Evolutionary conservation across 202 grass and related monocot genomes (phyloP), one percentile per base, ranked within the genome.

Genomic region (Schoenoplectus triqueter): DNA sequence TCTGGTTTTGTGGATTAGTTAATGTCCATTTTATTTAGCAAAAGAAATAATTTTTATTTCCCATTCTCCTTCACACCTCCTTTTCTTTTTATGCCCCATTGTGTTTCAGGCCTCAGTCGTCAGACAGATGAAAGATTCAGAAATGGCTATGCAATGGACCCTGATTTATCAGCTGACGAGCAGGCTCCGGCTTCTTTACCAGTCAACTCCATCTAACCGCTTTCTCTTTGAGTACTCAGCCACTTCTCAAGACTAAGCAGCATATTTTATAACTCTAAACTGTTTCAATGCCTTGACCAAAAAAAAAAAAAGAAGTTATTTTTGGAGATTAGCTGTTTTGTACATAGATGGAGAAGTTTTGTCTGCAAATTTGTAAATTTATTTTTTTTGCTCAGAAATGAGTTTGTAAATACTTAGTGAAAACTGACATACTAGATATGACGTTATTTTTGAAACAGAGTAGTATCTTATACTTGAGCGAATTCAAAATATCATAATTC

Each of bases 101-200:
- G 0, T 78, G 87, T 73, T 92, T 61, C 88, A 99, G 96, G 96
- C 93, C 15, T 99, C 96, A 75, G 91, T 99, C 39, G 96, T 99
- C 20, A 92, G 96, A 88, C 93, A 99, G 74, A 99, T 99, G 96
- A 99, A 99, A 92, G 93, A 99, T 88, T 99, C 96, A 83, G 90
- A 99, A 89, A 95, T 99, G 92, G 96, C 93, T 7, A 94, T 95
- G 93, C 91, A 95, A 78, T 99, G 96, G 96, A 90, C 93, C n/a
- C 68, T 99, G 40, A 94, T 87, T 66, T 95, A 99, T 88, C 88
- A 99, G 80, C 86, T 95, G 47, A 95, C 91, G 2, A 95, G 93
- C 82, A 88, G 96, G 64, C 96, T 99, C 48, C 88, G 96, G 49
- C 84, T 99, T 87, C 90, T 99, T 63, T 99, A 95, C 74, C 96